Evolutionary conservation across 2,329 filamentous ascomycete species (phyloP), one percentile per base, ranked within the genome.

Genomic region (Hymenotorrendiella dingleyae): DNA sequence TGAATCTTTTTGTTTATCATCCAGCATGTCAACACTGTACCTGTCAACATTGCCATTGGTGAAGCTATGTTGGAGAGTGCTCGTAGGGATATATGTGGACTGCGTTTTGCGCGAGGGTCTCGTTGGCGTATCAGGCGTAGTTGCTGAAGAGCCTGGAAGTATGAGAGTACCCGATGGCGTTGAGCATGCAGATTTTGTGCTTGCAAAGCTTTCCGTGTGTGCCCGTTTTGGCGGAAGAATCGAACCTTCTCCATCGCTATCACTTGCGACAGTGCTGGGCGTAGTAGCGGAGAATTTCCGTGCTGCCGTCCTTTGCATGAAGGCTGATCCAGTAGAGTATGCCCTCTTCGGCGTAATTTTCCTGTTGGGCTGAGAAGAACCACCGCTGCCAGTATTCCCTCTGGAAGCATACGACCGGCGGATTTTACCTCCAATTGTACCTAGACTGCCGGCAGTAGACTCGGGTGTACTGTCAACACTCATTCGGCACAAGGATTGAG

Each of bases 251-350:
- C 49, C 56, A 27, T 57, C 55, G 24, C 50, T 54, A 30, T 60
- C 59, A 39, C 55, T 59, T 6, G 46, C 36, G 23, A 54, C 47
- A 9, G 49, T 56, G 28, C 49, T 56, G n/a, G 45, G 46, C 7
- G 47, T 36, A 12, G 16, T 36, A 4, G 40, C 43, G 14, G 23
- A 29, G 36, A 41, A 46, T 40, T 48, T 52, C 14, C 57, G 54
- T 17, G 54, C 54, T 26, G 54, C 47, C 27, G 49, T 52, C 19
- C 56, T 53, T 43, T 70, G 66, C 59, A 73, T 65, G 40, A 69
- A 73, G 4, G 68, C 67, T 1, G 67, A 66, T 0, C 72, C 71
- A 0, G 67, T 68, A 30, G 70, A 74, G 3, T 68, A 66, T 2
- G 69, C 63, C 19, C 70, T 63, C 23, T 63, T 65, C 19, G 68